Evolutionary conservation across 2,329 filamentous ascomycete species (phyloP), one percentile per base, ranked within the genome.

Genomic region (Hortaea werneckii): DNA sequence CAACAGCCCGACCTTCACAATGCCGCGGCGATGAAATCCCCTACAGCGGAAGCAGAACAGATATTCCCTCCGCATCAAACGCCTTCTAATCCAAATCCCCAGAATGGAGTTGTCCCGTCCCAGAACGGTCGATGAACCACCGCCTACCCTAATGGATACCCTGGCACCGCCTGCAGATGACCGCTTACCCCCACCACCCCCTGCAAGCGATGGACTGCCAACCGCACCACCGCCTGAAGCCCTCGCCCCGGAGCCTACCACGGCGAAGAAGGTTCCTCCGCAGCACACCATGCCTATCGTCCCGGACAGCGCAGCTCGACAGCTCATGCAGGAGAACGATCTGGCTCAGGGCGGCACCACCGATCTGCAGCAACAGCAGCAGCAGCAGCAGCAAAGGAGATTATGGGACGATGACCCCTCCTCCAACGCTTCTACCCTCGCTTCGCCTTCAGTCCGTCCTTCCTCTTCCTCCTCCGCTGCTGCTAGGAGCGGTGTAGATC

Each of bases 301-400:
- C 34, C 51, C 37, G 20, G 51, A 48, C 42, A 54, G 43, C 41
- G 40, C 40, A 29, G 47, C 46, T 13, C 44, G 44, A 37, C 50
- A 49, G 37, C 37, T 53, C 26, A 37, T 48, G 20, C 37, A 45
- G 32, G 46, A 49, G 41, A n/a, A 51, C 38, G 40, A 39, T 35
- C 6, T 38, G 29, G 32, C 50, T 12, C 8, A 48, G 30, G 12
- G 32, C 32, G n/a, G 9, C 32, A 20, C 2, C 32, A 10, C 32
- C 32, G 32, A 35, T 12, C 32, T 9, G 9, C 9, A 10, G 3
- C 32, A 2, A 35, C 9, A 9, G 32, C 9, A 2, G 32, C 32
- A 9, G 32, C 9, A 2, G 32, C 32, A 12, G 32, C 9, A 9
- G 32, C 32, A 35, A 12, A 20, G 20, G 20, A 20, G 20, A 20